phyloP scores from a whole-genome alignment of 2,329 filamentous ascomycete species.

The Trichoderma afroharzianum region DNA sequence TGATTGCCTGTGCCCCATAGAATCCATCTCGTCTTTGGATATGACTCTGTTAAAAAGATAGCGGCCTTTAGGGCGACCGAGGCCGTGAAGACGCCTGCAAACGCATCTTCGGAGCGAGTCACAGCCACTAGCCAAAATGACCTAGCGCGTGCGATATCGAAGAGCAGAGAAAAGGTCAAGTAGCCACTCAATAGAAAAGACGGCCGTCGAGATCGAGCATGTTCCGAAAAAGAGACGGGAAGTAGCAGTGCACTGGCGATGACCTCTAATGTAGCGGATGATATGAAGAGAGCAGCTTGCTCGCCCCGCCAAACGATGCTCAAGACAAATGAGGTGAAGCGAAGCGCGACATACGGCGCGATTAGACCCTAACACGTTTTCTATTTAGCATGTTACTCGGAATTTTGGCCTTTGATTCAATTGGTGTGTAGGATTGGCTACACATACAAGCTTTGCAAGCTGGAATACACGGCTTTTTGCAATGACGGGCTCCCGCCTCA shows the following conservation, averaged over 20 bases:
- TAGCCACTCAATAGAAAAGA: slow-evolving; percentile 42
- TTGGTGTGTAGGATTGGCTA: not conserved
- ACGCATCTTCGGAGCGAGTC: slow-evolving; percentile 23
- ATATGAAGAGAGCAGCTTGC: slow-evolving; percentile 9
- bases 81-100: slow-evolving; percentile 34
- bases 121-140: slow-evolving; percentile 16
- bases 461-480: slow-evolving; percentile 35
- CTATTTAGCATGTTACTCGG: not conserved
- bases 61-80: slow-evolving; percentile 34
- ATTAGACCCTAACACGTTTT: not conserved
- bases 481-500: slow-evolving; percentile 32
- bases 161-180: slow-evolving; percentile 39
- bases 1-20: slow-evolving; percentile 35
- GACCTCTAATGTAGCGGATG: slow-evolving; percentile 22
- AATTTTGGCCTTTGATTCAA: not conserved
- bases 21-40: slow-evolving; percentile 38
- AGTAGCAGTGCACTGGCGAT: slow-evolving; percentile 23
- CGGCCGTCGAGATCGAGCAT: slow-evolving; percentile 36
- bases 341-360: slow-evolving; percentile 25
- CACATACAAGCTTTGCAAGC: slow-evolving; percentile 29
- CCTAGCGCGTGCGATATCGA: slow-evolving; percentile 41
- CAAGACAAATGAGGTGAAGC: slow-evolving; percentile 33
- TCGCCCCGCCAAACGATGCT: slow-evolving; percentile 24
- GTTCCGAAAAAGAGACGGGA: slow-evolving; percentile 26
- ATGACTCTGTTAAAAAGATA: slow-evolving; percentile 36